Base-by-base conservation (phyloP, 768 basidiomycete species). In the Hortiboletus campestris region DNA sequence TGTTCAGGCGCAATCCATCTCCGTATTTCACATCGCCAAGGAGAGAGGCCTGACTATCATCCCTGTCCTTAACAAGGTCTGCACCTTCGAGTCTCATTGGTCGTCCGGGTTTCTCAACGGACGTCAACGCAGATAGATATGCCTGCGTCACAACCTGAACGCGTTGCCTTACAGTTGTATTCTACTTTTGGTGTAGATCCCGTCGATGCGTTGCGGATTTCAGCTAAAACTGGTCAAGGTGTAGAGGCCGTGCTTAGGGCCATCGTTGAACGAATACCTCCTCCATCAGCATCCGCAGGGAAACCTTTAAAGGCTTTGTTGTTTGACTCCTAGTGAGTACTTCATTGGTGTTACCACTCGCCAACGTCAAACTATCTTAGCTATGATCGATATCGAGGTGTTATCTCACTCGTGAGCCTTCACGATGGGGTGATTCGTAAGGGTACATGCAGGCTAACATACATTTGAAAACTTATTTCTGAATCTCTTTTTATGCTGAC, bases 1-100 rank as follows among this genome's bases (percentile, higher is more conserved):
- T 17, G 86, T 99, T 9, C 97, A 99, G 72, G 97, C 97, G 0
- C 97, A 99, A 72, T 94, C 95, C 14, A 85, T 99, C 50, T 96
- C 92, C 1, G 96, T 98, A 6, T 95, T 90, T 63, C 91, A 96
- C 62, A 84, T 88, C 44, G 96, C 96, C 5, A 79, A 77, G 67
- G 92, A 95, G 66, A 79, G 85, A 36, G 86, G 89, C 2, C 72
- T 96, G 29, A 86, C 79, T 39, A 88, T 97, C 46, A 88, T 97
- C 46, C 94, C 95, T 11, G 89, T 98, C 20, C 75, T 97, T 35
- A 98, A 97, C 77, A 98, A 97, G 81, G 92, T 89, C 48, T 13
- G 58, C 44, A 38, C 51, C 58, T 56, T 52, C 8, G 2, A 39
- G 2, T 7, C 20, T 4, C 25, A 5, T 22, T n/a, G 13, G 13